These are phyloP conservation scores for Lodderomyces orthopsilosis DNA, from an alignment of 1,139 yeast genomes.

Conservation along the genomic window DNA sequence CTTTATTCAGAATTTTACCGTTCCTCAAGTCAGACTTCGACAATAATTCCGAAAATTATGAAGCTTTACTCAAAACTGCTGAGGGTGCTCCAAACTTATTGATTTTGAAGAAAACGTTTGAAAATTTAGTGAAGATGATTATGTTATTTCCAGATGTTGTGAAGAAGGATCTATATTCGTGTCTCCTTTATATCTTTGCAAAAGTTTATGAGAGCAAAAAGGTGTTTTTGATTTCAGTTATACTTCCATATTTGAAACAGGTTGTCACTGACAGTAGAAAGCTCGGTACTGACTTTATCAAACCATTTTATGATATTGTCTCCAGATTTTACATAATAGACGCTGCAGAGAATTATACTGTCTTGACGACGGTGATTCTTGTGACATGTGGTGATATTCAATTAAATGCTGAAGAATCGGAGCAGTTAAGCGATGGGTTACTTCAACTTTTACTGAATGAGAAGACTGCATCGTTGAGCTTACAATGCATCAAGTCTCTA, in stretches of 20 bases:
- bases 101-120: slow-evolving; percentile 52
- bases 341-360: slow-evolving; percentile 35
- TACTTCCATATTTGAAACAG: slow-evolving; percentile 59
- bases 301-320: slow-evolving; percentile 38
- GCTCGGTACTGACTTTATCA: slow-evolving; percentile 25
- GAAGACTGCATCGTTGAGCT: slow-evolving; percentile 41
- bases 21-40: slow-evolving; percentile 51
- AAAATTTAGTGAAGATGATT: slow-evolving; percentile 60
- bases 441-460: slow-evolving; percentile 31
- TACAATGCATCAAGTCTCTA: slow-evolving; percentile 59
- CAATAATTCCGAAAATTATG: slow-evolving; percentile 27
- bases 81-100: slow-evolving; percentile 34
- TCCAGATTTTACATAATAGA: slow-evolving; percentile 25
- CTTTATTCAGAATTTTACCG: slow-evolving; percentile 60
- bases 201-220: slow-evolving; percentile 53
- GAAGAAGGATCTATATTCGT: slow-evolving; percentile 65
- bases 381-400: slow-evolving; percentile 51
- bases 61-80: slow-evolving; percentile 29
- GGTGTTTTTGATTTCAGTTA: slow-evolving; percentile 45
- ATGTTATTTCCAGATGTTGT: slow-evolving; percentile 64
- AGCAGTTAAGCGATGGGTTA: slow-evolving; percentile 28
- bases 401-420: slow-evolving; percentile 36
- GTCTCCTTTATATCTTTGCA: slow-evolving; percentile 63
- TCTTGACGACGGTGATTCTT: slow-evolving; percentile 59
- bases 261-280: slow-evolving; percentile 32